phyloP scores from a whole-genome alignment of 2,329 filamentous ascomycete species.

The Aspergillus unguis region DNA sequence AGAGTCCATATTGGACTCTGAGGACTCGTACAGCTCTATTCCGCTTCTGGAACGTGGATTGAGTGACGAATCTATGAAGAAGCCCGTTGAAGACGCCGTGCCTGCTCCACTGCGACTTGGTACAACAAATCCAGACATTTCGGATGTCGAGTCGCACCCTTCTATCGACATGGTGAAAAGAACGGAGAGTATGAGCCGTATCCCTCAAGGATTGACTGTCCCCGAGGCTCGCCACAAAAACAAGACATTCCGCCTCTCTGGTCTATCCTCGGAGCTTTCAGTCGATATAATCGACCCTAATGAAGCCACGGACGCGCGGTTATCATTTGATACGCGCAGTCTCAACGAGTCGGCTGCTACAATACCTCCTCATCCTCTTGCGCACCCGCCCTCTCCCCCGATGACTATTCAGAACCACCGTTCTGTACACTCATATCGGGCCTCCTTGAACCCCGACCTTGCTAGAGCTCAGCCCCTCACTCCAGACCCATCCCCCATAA shows the following conservation, averaged over 20 bases:
- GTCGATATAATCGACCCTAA: conserved; percentile 48
- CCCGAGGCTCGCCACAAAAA: conserved; percentile 37
- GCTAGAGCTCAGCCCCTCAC: conserved; percentile 40
- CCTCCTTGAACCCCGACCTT: conserved; percentile 30
- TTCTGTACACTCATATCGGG: conserved; percentile 32
- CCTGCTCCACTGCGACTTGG: conserved; percentile 22
- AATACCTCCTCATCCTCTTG: conserved; percentile 44
- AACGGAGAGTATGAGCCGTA: conserved; percentile 51
- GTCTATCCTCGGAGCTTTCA: conserved; percentile 51
- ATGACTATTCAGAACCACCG: conserved; percentile 42
- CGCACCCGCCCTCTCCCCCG: conserved; percentile 47
- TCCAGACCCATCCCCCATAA: conserved; percentile 42
- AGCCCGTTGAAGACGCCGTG: conserved; percentile 29
- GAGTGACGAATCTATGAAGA: conserved; percentile 49
- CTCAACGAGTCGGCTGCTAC: conserved; percentile 38
- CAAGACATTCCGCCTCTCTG: conserved; percentile 53
- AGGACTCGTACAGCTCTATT: conserved; percentile 71
- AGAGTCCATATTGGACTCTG: conserved; percentile 56
- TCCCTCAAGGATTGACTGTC: conserved; percentile 43
- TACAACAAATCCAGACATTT: conserved; percentile 26
- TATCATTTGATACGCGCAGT: conserved; percentile 33
- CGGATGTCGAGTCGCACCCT: conserved; percentile 39
- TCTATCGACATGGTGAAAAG: conserved; percentile 52
- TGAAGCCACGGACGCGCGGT: conserved; percentile 33
- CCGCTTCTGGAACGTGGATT: conserved; percentile 69